A percentile compares a stretch with the other conserved stretches of the same genome.
These are phyloP conservation scores for Cucurbitaria berberidis DNA, from an alignment of 2,329 filamentous ascomycete genomes.

Conservation along the genomic window DNA sequence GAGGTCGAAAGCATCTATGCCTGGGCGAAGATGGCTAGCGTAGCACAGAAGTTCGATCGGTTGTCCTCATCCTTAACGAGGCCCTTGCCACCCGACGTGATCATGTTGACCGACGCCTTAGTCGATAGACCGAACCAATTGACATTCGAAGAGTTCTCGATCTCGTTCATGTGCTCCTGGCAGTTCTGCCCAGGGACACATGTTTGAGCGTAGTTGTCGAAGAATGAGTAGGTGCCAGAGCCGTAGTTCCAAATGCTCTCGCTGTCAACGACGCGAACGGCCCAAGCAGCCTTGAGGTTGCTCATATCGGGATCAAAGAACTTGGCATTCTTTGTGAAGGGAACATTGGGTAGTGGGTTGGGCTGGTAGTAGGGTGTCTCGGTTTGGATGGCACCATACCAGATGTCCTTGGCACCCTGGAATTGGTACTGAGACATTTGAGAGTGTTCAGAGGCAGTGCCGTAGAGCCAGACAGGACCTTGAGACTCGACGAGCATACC, in stretches of 20 bases:
- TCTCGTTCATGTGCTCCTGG: conserved; percentile 58
- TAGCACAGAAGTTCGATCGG: conserved; percentile 57
- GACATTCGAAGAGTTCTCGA: conserved; percentile 52
- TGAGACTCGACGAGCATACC: conserved; percentile 80
- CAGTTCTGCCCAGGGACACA: conserved; percentile 58
- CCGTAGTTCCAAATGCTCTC: conserved; percentile 55
- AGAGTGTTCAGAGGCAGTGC: conserved; percentile 70
- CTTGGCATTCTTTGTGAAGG: conserved; percentile 58
- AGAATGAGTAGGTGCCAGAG: conserved; percentile 64
- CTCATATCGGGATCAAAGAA: conserved; percentile 54
- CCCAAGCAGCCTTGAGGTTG: conserved; percentile 53
- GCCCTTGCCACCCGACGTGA: conserved; percentile 48
- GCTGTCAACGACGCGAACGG: conserved; percentile 51
- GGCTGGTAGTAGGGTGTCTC: conserved; percentile 77
- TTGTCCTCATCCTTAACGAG: conserved; percentile 53
- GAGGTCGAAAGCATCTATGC: conserved; percentile 15
- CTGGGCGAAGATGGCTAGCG: conserved; percentile 50
- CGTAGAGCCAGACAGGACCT: conserved; percentile 77
- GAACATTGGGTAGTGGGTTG: conserved; percentile 63
- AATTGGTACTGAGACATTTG: conserved; percentile 75
- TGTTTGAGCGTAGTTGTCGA: conserved; percentile 62
- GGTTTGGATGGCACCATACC: conserved; percentile 69
- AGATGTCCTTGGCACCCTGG: conserved; percentile 64
- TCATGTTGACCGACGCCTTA: conserved; percentile 59
- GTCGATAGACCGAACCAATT: conserved; percentile 56